phyloP scores from a whole-genome alignment of 192 early-diverging fungal species.

The Geranomyces variabilis region DNA sequence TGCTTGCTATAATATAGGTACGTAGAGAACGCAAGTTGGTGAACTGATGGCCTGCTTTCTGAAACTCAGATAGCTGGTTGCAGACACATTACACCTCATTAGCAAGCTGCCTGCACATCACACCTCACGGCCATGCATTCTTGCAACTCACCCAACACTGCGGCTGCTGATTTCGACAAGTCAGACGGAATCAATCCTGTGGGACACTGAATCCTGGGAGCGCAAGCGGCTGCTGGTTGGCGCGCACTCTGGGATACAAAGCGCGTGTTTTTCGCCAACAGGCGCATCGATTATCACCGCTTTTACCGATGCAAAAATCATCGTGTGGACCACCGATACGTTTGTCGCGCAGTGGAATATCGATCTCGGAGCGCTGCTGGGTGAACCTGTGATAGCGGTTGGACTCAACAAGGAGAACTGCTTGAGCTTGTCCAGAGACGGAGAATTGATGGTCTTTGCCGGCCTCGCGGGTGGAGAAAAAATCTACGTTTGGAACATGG shows the following conservation, averaged over 20 bases:
- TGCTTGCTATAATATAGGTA: conserved; percentile 61
- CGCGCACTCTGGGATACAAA: conserved; percentile 40
- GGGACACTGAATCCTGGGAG: conserved; percentile 58
- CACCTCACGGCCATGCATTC: conserved; percentile 14
- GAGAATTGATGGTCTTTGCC: conserved; percentile 51
- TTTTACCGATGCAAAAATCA: conserved; percentile 52
- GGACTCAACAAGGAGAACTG: conserved; percentile 15
- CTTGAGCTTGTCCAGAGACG: conserved; percentile 25
- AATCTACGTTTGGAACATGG: conserved; percentile 52
- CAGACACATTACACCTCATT: conserved; percentile 51
- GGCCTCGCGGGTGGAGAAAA: conserved; percentile 37
- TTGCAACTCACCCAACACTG: conserved; percentile 49
- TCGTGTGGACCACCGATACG: conserved; percentile 50
- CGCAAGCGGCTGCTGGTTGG: conserved; percentile 48
- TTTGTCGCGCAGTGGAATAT: conserved; percentile 51
- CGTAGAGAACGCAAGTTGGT: neutral
- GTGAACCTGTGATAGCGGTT: neutral
- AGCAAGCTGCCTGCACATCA: conserved; percentile 52
- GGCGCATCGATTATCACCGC: conserved; percentile 46
- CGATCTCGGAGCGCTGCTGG: conserved; percentile 26
- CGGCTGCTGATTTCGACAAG: conserved; percentile 43
- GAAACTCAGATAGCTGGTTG: neutral
- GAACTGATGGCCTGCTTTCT: neutral
- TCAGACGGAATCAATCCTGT: conserved; percentile 48
- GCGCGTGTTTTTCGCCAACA: conserved; percentile 42